A percentile compares a stretch with the other conserved stretches of the same genome.
These are phyloP conservation scores for Dillenia turbinata DNA, from an alignment of 164 flowering plant species.

Conservation along the genomic window DNA sequence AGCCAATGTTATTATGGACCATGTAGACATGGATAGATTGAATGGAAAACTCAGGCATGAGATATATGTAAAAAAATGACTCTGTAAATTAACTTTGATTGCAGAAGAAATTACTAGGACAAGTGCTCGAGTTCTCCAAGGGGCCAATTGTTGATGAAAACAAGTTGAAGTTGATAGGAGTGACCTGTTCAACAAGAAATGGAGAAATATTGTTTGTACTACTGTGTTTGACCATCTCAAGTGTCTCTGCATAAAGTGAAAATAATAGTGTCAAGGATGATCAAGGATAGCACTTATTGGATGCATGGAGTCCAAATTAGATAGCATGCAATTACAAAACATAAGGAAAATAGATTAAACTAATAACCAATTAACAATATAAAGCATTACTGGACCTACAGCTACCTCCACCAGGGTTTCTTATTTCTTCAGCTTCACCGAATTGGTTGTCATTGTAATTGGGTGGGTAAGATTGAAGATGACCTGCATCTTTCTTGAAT, in stretches of 20 bases:
- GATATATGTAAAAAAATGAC: no score
- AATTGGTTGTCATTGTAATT: constrained; percentile 16
- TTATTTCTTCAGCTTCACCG: constrained; percentile 17
- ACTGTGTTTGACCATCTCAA: constrained; percentile 10
- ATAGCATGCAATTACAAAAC: background rate
- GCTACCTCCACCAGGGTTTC: constrained; percentile 22
- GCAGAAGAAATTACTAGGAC: background rate
- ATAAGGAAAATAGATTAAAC: background rate
- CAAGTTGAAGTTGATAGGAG: constrained; percentile 18
- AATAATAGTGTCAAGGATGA: background rate
- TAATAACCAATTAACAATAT: background rate
- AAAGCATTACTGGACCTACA: background rate
- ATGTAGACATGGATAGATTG: no score
- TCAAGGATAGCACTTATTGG: background rate
- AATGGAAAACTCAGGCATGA: no score
- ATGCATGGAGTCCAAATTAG: background rate
- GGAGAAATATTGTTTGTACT: constrained; percentile 13
- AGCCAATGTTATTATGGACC: no score
- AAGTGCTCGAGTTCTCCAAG: constrained; percentile 29
- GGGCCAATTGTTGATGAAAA: constrained; percentile 19
- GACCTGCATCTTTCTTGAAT: constrained; percentile 34
- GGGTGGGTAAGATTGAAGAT: constrained; percentile 10
- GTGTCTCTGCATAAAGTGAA: constrained; percentile 17
- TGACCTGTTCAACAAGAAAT: constrained; percentile 16
- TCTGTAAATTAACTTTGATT: no score